These are phyloP conservation scores for Euphorbia peplus DNA, from an alignment of 345 rosid genomes.

Conservation along the genomic window DNA sequence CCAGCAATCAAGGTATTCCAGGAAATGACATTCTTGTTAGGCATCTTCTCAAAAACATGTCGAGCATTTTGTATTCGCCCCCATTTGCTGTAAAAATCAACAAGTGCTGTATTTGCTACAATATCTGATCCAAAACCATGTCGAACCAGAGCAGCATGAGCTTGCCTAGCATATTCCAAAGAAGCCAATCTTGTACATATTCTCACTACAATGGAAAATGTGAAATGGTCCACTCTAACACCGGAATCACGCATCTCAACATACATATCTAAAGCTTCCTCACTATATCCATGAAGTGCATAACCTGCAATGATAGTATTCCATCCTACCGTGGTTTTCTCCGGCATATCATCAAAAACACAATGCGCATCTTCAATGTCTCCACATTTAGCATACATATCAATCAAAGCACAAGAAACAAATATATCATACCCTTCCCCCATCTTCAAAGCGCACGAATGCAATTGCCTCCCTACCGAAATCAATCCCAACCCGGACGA, in stretches of 20 bases:
- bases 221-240: slow-evolving; percentile 66
- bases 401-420: slow-evolving; percentile 69
- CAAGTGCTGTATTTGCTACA: slow-evolving; percentile 71
- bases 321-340: slow-evolving; percentile 85
- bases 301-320: slow-evolving; percentile 70
- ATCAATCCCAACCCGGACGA: slow-evolving; percentile 63
- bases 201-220: slow-evolving; percentile 66
- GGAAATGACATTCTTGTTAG: slow-evolving; percentile 60
- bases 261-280: slow-evolving; percentile 68
- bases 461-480: slow-evolving; percentile 61
- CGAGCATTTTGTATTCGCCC: slow-evolving; percentile 78
- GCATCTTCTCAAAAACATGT: slow-evolving; percentile 60
- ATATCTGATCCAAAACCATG: slow-evolving; percentile 66
- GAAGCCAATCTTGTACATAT: slow-evolving; percentile 73
- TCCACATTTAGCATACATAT: slow-evolving; percentile 92
- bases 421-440: slow-evolving; percentile 46
- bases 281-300: slow-evolving; percentile 75
- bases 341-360: slow-evolving; percentile 68
- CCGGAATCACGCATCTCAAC: slow-evolving; percentile 72
- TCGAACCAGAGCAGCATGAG: slow-evolving; percentile 69
- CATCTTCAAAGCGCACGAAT: slow-evolving; percentile 59
- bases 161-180: slow-evolving; percentile 68
- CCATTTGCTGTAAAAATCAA: slow-evolving; percentile 96
- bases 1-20: slow-evolving; percentile 93
- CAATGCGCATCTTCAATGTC: slow-evolving; percentile 67